Conservation (phyloP, 179 eudicot genomes). For the Dionaea muscipula region DNA sequence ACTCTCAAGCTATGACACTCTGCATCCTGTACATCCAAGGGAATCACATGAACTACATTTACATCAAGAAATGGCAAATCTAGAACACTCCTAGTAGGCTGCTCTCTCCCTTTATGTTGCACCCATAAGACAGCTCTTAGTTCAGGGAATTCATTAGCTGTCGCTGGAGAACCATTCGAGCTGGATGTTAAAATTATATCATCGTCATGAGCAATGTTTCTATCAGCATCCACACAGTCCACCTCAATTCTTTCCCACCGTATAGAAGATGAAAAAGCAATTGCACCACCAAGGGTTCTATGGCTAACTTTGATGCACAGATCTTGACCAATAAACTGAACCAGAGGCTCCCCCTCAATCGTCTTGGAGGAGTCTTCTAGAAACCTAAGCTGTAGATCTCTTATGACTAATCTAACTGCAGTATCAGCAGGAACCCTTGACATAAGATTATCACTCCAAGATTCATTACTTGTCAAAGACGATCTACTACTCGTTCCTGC, state of each 20-base stretch:
- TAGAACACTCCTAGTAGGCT: conserved; percentile 15
- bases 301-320: conserved; percentile 60
- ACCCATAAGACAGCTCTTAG: conserved; percentile 89
- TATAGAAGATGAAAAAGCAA: conserved; percentile 61
- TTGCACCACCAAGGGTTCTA: conserved; percentile 85
- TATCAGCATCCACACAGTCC: conserved; percentile 57
- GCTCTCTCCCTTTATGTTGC: conserved; percentile 31
- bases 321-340: conserved; percentile 67
- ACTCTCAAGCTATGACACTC: conserved; percentile 81
- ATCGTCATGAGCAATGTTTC: conserved; percentile 20
- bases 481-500: conserved; percentile 33
- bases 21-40: conserved; percentile 50
- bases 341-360: conserved; percentile 57
- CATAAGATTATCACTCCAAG: conserved; percentile 38
- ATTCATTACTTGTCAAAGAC: conserved; percentile 27
- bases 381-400: conserved; percentile 58
- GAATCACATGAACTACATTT: conserved; percentile 60
- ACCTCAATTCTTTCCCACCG: conserved; percentile 73
- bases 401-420: conserved; percentile 58
- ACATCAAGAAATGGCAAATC: conserved; percentile 56
- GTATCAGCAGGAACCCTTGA: conserved; percentile 88
- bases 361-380: conserved; percentile 44
- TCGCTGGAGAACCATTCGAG: conserved; percentile 23
- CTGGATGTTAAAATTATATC: conserved; percentile 15
- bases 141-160: conserved; percentile 35